A percentile compares a stretch with the other conserved stretches of the same genome.
These are phyloP conservation scores for Lachancea lanzarotensis DNA, from an alignment of 805 yeast genomes.

Conservation along the genomic window DNA sequence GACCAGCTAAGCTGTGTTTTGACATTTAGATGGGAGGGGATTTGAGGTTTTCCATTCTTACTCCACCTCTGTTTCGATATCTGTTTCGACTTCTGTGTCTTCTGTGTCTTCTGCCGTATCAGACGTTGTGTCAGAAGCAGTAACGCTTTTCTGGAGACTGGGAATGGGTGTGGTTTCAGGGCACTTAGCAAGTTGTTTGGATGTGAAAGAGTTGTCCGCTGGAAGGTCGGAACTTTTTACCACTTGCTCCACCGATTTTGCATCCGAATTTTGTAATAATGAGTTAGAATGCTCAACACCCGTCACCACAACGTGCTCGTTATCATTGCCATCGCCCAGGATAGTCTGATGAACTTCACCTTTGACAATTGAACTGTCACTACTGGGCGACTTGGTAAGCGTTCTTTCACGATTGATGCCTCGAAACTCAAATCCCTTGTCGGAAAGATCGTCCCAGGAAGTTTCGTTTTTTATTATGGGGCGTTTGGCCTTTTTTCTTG, in stretches of 20 bases:
- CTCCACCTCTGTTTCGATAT: background rate
- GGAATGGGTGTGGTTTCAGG: background rate
- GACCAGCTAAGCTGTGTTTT: background rate
- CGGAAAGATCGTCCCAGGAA: slow-evolving; percentile 2
- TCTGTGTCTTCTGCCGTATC: slow-evolving; percentile 12
- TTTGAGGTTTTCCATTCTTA: slow-evolving; percentile 9
- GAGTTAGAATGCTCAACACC: background rate
- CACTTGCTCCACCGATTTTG: too few relatives aligned
- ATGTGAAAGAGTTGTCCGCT: background rate
- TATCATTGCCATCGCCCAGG: background rate
- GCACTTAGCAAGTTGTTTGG: background rate
- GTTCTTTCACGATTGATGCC: slow-evolving; percentile 7
- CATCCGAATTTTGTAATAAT: too few relatives aligned
- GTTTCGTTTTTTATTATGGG: background rate
- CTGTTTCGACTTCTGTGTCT: slow-evolving; percentile 7
- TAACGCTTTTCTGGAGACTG: slow-evolving; percentile 5
- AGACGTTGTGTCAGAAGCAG: slow-evolving; percentile 9
- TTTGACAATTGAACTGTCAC: background rate
- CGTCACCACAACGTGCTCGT: too few relatives aligned
- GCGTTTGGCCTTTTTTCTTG: background rate
- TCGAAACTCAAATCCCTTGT: slow-evolving; percentile 1
- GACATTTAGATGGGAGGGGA: background rate
- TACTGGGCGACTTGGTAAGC: background rate
- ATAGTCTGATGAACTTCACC: background rate
- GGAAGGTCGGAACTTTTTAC: background rate